Evolutionary conservation across 257 asterid species (phyloP).

Genomic region (Solanum rostratum): DNA sequence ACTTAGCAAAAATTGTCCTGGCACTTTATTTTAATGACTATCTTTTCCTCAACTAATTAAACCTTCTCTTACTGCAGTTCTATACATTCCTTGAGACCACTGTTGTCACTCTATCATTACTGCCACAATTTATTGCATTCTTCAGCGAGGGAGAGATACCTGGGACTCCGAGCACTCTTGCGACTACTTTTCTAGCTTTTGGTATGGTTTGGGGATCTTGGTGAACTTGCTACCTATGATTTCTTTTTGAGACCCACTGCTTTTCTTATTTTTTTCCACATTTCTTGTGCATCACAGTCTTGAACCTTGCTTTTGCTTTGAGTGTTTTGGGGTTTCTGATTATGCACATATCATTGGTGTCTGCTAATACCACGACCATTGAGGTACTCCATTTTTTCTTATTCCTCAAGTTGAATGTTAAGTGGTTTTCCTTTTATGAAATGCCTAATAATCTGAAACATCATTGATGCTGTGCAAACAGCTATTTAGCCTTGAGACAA

Average conservation of each 20-base stretch:
- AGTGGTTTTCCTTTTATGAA: not conserved
- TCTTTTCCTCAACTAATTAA: not conserved
- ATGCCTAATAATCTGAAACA: not conserved
- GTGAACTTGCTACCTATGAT: not conserved
- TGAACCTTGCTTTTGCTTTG: conserved; percentile 92
- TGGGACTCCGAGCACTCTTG: conserved; percentile 87
- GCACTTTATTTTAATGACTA: not conserved
- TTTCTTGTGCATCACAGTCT: conserved; percentile 35
- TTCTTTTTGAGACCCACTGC: not conserved
- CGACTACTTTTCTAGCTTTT: conserved; percentile 92
- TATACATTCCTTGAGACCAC: conserved; percentile 91
- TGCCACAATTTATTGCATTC: conserved; percentile 84
- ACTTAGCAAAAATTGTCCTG: not conserved
- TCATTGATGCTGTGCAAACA: not conserved
- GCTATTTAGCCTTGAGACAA: not conserved
- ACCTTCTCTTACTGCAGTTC: conserved; percentile 49
- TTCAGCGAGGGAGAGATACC: conserved; percentile 89
- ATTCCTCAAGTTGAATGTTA: not conserved
- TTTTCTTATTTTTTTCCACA: not conserved
- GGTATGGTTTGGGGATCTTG: conserved; percentile 17
- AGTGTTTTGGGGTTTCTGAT: conserved; percentile 94
- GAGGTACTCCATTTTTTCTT: conserved; percentile 44
- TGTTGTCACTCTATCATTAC: conserved; percentile 62
- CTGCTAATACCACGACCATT: conserved; percentile 85
- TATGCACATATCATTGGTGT: conserved; percentile 89